phyloP scores from a whole-genome alignment of 2,329 filamentous ascomycete genomes.

The Ceratocystis papillata region DNA sequence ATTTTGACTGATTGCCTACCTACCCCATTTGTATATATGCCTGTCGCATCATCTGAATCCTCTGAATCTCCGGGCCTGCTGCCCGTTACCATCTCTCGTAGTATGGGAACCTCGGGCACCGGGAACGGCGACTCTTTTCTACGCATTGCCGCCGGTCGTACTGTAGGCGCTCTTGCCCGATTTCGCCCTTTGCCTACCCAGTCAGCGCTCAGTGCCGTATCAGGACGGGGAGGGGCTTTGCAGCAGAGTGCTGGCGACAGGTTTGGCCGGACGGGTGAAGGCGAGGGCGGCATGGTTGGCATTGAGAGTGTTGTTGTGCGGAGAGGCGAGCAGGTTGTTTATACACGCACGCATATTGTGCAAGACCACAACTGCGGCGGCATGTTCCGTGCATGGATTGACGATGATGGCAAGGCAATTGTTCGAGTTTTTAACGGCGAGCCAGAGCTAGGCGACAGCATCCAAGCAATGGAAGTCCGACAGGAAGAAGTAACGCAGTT shows the following conservation, averaged over 20 bases:
- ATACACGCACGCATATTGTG: slow-evolving; percentile 45
- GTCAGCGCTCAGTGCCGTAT: slow-evolving; percentile 50
- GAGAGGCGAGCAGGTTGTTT: slow-evolving; percentile 35
- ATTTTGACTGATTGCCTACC: slow-evolving; percentile 52
- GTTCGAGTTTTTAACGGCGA: slow-evolving; percentile 39
- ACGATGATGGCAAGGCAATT: slow-evolving; percentile 46
- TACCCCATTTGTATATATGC: slow-evolving; percentile 36
- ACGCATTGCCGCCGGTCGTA: slow-evolving; percentile 58
- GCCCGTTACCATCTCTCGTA: slow-evolving; percentile 29
- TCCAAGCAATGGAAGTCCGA: slow-evolving; percentile 14
- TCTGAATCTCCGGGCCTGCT: slow-evolving; percentile 29
- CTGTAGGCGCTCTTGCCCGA: slow-evolving; percentile 60
- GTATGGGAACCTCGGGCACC: slow-evolving; percentile 59
- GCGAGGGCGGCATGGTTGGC: slow-evolving; percentile 76
- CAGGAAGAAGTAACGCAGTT: slow-evolving; percentile 17
- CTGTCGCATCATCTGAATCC: slow-evolving; percentile 25
- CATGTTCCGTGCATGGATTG: slow-evolving; percentile 73
- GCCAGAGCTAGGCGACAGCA: slow-evolving; percentile 14
- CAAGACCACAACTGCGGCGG: slow-evolving; percentile 78
- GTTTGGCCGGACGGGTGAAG: slow-evolving; percentile 63
- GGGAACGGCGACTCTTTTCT: slow-evolving; percentile 87
- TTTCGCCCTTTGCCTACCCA: slow-evolving; percentile 46
- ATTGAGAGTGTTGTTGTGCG: slow-evolving; percentile 50
- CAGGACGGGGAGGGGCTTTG: slow-evolving; percentile 61
- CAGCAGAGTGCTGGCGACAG: slow-evolving; percentile 61